Conservation (phyloP, 1,139 yeast genomes). For the Hyphopichia khmerensis region DNA sequence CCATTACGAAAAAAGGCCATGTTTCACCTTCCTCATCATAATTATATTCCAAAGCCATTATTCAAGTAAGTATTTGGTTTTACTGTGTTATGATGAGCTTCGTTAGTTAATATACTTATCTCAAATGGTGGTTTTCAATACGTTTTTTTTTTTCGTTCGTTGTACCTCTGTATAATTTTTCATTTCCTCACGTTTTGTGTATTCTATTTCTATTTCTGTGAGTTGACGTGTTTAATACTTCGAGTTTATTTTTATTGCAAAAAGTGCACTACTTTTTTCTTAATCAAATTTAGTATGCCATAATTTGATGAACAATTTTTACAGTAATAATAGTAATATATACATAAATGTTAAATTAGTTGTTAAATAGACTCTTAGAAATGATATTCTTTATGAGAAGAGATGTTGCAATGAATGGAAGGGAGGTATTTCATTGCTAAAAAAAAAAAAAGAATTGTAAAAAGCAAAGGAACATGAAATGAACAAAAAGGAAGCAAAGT, state of each 20-base stretch:
- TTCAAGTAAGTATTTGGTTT: neutral
- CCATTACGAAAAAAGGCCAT: conserved; percentile 91
- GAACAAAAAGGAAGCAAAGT: neutral
- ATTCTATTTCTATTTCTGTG: neutral
- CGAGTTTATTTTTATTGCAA: neutral
- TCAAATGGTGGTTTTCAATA: neutral
- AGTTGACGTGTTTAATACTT: conserved; percentile 1
- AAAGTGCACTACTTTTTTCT: neutral
- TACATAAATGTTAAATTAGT: neutral
- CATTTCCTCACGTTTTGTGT: neutral
- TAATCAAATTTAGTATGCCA: no score
- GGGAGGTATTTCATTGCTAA: no score
- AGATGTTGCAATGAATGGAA: no score
- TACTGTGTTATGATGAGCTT: neutral
- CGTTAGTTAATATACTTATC: no score
- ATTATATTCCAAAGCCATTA: conserved; percentile 49
- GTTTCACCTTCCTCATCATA: conserved; percentile 93
- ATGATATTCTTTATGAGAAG: no score
- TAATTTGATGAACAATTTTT: no score
- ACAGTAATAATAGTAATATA: no score
- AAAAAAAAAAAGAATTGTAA: neutral
- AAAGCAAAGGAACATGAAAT: neutral
- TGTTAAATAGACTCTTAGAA: neutral
- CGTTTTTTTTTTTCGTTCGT: neutral
- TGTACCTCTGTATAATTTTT: neutral